Conservation (phyloP, 129 eudicot genomes). For the Saposhnikovia divaricata region DNA sequence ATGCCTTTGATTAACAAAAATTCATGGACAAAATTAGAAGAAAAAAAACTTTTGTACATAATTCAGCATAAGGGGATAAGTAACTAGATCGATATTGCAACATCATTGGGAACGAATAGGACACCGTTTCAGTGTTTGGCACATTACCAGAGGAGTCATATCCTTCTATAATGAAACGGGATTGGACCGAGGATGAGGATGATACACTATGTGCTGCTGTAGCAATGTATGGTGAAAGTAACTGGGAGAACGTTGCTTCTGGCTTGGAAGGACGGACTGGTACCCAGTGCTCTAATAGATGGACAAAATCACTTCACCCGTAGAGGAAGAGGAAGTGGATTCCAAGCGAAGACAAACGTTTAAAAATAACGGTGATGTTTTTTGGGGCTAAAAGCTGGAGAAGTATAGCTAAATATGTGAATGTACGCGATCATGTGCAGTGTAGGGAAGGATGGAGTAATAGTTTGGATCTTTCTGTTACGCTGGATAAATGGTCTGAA, state of each 20-base stretch:
- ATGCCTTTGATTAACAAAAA: constrained; percentile 50
- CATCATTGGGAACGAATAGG: constrained; percentile 23
- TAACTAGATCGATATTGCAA: too few relatives aligned
- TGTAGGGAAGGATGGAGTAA: constrained; percentile 97
- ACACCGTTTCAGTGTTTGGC: constrained; percentile 82
- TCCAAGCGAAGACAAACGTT: constrained; percentile 59
- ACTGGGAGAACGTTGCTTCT: constrained; percentile 84
- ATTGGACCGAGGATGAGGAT: constrained; percentile 77
- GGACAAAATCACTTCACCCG: constrained; percentile 74
- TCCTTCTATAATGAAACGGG: constrained; percentile 67
- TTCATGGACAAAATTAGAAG: constrained; percentile 27
- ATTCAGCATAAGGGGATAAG: too few relatives aligned
- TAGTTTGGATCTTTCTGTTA: constrained; percentile 65
- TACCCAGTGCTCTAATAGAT: constrained; percentile 89
- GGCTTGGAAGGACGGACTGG: constrained; percentile 74
- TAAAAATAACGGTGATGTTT: constrained; percentile 63
- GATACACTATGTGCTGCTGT: constrained; percentile 66
- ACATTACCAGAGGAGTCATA: constrained; percentile 87
- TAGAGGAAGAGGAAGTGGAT: constrained; percentile 62
- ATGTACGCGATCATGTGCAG: constrained; percentile 81
- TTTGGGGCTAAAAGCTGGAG: constrained; percentile 80
- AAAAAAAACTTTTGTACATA: too few relatives aligned
- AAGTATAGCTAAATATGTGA: constrained; percentile 56
- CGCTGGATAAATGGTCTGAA: constrained; percentile 51
- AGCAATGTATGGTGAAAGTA: constrained; percentile 58